phyloP scores from a whole-genome alignment of 352 stramenopile genomes.

The Phytophthora citricola region DNA sequence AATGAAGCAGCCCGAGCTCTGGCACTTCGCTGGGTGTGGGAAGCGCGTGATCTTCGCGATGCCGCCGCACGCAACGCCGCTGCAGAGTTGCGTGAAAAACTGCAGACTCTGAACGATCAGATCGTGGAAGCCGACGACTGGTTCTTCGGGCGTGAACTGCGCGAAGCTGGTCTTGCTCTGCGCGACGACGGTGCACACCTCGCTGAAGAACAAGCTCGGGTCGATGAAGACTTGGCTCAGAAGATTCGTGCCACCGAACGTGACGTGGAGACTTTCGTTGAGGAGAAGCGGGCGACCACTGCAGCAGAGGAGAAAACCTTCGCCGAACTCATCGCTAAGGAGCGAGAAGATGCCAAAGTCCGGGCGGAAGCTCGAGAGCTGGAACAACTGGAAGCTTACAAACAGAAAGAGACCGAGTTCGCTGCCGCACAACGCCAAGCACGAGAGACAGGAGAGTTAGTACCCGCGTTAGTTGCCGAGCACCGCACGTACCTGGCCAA shows the following conservation, averaged over 20 bases:
- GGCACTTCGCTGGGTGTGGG: constrained; percentile 80
- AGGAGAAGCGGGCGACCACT: constrained; percentile 73
- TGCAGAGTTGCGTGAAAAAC: constrained; percentile 58
- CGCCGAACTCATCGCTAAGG: constrained; percentile 63
- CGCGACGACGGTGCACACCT: constrained; percentile 65
- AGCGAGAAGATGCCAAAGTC: constrained; percentile 52
- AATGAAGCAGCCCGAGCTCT: constrained; percentile 83
- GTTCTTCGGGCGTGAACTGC: constrained; percentile 91
- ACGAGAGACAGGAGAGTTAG: constrained; percentile 65
- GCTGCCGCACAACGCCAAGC: constrained; percentile 70
- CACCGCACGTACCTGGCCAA: constrained; percentile 83
- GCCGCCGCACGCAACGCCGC: constrained; percentile 49
- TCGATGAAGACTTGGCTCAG: constrained; percentile 83
- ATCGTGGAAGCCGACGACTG: constrained; percentile 95
- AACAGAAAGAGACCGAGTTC: constrained; percentile 83
- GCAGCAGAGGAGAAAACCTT: constrained; percentile 65
- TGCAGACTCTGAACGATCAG: constrained; percentile 67
- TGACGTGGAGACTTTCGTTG: constrained; percentile 81
- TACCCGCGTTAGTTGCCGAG: constrained; percentile 71
- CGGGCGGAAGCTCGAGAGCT: constrained; percentile 71
- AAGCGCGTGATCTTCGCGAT: constrained; percentile 73
- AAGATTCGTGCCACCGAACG: constrained; percentile 85
- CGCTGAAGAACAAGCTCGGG: constrained; percentile 55
- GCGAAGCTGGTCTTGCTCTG: constrained; percentile 77
- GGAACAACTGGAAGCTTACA: constrained; percentile 78